Percentiles rank a stretch among this genome's conserved stretches.
phyloP scores from a whole-genome alignment of 257 asterid species.

The Knoxia roxburghii region DNA sequence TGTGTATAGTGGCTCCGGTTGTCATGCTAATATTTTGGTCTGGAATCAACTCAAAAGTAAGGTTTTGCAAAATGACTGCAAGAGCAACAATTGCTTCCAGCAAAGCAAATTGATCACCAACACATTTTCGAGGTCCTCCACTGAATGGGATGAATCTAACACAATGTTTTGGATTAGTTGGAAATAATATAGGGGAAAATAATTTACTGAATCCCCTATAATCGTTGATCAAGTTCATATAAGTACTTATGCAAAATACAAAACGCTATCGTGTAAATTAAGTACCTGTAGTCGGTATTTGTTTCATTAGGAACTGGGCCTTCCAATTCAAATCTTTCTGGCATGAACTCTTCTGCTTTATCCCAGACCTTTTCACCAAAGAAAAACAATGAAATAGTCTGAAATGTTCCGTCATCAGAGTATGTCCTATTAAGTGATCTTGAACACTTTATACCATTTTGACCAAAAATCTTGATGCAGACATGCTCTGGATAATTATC shows the following conservation, averaged over 20 bases:
- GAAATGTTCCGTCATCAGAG: not conserved
- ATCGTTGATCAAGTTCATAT: not conserved
- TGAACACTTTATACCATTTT: not conserved
- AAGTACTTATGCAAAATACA: not conserved
- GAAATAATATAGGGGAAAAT: conserved; percentile 1
- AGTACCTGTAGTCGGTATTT: conserved; percentile 76
- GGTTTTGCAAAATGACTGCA: conserved; percentile 63
- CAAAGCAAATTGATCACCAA: conserved; percentile 93
- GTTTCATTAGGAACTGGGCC: conserved; percentile 84
- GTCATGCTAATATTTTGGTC: conserved; percentile 91
- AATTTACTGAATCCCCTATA: not conserved
- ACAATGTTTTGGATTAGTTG: conserved; percentile 3
- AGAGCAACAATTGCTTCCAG: conserved; percentile 83
- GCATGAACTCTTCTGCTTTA: conserved; percentile 77
- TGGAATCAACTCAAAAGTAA: conserved; percentile 65
- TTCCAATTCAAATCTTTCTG: conserved; percentile 72
- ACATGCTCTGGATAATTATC: not conserved
- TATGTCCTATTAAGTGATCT: not conserved
- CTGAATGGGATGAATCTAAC: conserved; percentile 82
- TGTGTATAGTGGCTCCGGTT: conserved; percentile 97
- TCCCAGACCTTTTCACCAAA: conserved; percentile 70
- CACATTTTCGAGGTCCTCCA: conserved; percentile 97
- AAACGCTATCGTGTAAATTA: conserved; percentile 4
- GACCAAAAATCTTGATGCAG: not conserved
- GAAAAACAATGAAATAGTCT: not conserved